phyloP scores from a whole-genome alignment of 2,329 filamentous ascomycete genomes.

The Apiospora sp. region DNA sequence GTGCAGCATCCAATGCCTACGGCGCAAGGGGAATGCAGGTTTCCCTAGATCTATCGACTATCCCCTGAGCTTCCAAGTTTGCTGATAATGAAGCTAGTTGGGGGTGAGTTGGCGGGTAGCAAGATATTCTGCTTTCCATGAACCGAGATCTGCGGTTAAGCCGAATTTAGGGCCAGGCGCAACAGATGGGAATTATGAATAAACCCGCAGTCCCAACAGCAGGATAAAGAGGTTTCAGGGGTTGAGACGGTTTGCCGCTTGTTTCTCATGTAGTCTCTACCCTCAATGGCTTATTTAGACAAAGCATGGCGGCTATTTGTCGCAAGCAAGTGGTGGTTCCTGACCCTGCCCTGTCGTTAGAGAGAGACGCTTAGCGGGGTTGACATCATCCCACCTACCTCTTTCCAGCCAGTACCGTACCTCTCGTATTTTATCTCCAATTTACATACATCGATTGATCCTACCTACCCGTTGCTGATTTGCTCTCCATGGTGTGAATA shows the following conservation, averaged over 20 bases:
- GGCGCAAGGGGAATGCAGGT: neutral
- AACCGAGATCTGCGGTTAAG: neutral
- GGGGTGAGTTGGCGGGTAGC: neutral
- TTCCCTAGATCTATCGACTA: neutral
- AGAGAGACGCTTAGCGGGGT: conserved; percentile 24
- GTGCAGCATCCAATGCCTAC: neutral
- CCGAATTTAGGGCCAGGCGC: neutral
- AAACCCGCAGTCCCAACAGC: neutral
- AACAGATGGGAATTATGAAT: neutral
- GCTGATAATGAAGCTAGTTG: neutral
- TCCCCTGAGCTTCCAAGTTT: conserved; percentile 1
- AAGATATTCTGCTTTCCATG: neutral
- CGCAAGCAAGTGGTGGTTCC: conserved; percentile 4
- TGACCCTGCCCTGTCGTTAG: neutral
- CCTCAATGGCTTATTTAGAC: neutral
- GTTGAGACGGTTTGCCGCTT: neutral
- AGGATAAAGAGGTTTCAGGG: neutral
- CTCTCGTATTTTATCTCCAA: neutral
- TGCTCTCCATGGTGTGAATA: neutral
- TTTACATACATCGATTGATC: neutral
- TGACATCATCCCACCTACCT: conserved; percentile 27
- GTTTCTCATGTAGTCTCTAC: neutral
- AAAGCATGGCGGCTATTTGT: conserved; percentile 15
- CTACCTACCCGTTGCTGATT: neutral
- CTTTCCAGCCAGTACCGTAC: neutral